Base-by-base conservation (phyloP, 73 alveolate genomes). In the Tetrahymena borealis region DNA sequence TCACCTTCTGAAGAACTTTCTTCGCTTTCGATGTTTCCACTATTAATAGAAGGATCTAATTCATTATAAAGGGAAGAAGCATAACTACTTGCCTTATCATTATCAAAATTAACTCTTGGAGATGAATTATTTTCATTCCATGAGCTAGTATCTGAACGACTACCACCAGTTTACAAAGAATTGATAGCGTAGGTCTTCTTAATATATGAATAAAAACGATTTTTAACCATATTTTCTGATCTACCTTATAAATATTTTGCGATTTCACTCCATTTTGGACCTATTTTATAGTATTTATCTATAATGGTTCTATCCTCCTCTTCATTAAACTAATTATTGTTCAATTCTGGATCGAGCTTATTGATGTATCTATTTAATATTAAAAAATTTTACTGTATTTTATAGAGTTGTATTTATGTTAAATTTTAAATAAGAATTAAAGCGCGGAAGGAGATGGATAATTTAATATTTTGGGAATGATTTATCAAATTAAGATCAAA, bases 211-310 rank as follows among this genome's bases (percentile, higher is more conserved):
- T 95, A 95, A 94, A 98, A 98, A 91, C 98, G 97, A 85, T 98
- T 98, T 92, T 98, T 98, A 20, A 98, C 97, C 40, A 98, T 95
- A 95, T 98, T 98, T 93, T 98, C 99, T 33, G 99, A 98, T 93
- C 99, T 94, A 18, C 99, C 99, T 20, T 96, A 96, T 36, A 98
- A 97, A 79, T 78, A 94, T 90, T 96, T 96, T 13, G 98, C 39
- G 28, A 98, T 98, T 90, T 97, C 98, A 90, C 98, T 95, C 99
- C 99, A 98, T 96, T 97, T 98, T 41, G 97, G 98, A 24, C 99
- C 99, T 90, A 97, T 24, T 33, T 77, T 38, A 41, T 94, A 78
- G 40, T 91, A 94, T 33, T 39, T 78, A 33, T 91, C 94, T 38
- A 94, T 60, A 18, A 94, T 78, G 39, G 33, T 94, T 90, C 91